phyloP scores from a whole-genome alignment of 768 basidiomycete species.

The Gymnopilus dilepis region DNA sequence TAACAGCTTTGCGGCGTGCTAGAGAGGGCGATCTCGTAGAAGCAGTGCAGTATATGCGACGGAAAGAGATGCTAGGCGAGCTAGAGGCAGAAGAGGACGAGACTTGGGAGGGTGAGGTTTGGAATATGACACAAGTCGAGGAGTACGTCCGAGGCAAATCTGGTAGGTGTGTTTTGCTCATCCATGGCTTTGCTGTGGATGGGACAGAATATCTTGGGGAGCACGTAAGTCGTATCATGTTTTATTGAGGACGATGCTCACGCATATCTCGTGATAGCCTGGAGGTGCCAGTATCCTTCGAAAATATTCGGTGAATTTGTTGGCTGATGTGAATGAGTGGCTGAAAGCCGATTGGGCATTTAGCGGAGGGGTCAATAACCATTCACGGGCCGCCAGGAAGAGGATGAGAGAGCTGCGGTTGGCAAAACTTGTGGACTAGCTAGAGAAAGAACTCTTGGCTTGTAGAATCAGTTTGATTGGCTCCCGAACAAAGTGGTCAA shows the following conservation, averaged over 20 bases:
- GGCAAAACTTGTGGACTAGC: constrained; percentile 42
- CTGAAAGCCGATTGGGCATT: constrained; percentile 66
- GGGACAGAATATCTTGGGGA: constrained; percentile 64
- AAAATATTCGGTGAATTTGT: constrained; percentile 45
- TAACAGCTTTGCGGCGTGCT: constrained; percentile 53
- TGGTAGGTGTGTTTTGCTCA: constrained; percentile 53
- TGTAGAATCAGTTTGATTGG: too few relatives aligned
- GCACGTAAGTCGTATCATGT: constrained; percentile 66
- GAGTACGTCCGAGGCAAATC: constrained; percentile 36
- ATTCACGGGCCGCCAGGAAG: constrained; percentile 60
- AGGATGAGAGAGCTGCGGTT: constrained; percentile 54
- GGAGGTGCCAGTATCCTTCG: constrained; percentile 62
- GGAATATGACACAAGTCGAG: constrained; percentile 44
- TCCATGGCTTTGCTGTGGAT: constrained; percentile 68
- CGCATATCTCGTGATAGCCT: constrained; percentile 48
- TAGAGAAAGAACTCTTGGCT: too few relatives aligned
- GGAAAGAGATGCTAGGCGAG: constrained; percentile 34
- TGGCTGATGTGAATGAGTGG: constrained; percentile 20
- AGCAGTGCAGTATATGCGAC: constrained; percentile 52
- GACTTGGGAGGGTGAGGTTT: constrained; percentile 43
- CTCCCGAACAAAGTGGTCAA: too few relatives aligned
- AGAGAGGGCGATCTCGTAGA: constrained; percentile 52
- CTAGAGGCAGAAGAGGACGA: constrained; percentile 27
- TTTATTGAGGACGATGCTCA: not conserved
- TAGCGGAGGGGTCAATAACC: constrained; percentile 74